phyloP scores from a whole-genome alignment of 768 basidiomycete genomes.

The Tulasnella sp. region DNA sequence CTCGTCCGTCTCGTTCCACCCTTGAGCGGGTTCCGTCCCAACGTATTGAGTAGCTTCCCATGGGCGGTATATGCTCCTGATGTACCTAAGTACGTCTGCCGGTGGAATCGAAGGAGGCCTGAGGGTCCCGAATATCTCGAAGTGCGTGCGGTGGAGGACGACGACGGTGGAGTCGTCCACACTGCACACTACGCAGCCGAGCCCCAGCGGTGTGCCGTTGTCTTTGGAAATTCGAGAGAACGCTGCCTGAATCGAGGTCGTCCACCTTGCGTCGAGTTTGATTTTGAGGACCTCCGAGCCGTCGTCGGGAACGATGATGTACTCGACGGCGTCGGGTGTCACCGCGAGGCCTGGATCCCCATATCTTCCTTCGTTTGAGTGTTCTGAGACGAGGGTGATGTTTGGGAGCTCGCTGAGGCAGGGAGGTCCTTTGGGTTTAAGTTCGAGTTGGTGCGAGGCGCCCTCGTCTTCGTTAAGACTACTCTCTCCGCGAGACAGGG shows the following conservation, averaged over 20 bases:
- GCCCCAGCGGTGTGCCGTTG: slow-evolving; percentile 31
- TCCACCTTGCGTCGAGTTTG: slow-evolving; percentile 39
- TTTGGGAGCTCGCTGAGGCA: not conserved
- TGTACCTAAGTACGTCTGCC: slow-evolving; percentile 41
- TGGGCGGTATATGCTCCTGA: slow-evolving; percentile 49
- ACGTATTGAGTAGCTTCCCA: slow-evolving; percentile 39
- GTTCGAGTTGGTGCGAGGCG: too few relatives aligned
- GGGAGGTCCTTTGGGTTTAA: too few relatives aligned
- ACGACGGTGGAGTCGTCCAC: slow-evolving; percentile 49
- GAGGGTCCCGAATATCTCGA: slow-evolving; percentile 36
- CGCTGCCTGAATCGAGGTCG: slow-evolving; percentile 30
- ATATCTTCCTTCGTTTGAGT: not conserved
- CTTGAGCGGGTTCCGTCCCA: slow-evolving; percentile 30
- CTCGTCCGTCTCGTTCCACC: slow-evolving; percentile 40
- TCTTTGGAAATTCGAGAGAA: slow-evolving; percentile 29
- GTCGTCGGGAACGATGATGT: slow-evolving; percentile 44
- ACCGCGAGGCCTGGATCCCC: too few relatives aligned
- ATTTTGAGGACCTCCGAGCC: slow-evolving; percentile 32
- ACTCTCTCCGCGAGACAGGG: too few relatives aligned
- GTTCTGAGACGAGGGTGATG: not conserved
- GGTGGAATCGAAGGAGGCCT: not conserved
- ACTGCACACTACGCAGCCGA: slow-evolving; percentile 48
- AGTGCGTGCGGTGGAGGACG: slow-evolving; percentile 41
- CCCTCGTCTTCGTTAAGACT: too few relatives aligned
- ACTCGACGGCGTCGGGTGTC: slow-evolving; percentile 33